Base-by-base conservation (phyloP, 2,329 filamentous ascomycete species). In the Phyllosticta capitalensis region DNA sequence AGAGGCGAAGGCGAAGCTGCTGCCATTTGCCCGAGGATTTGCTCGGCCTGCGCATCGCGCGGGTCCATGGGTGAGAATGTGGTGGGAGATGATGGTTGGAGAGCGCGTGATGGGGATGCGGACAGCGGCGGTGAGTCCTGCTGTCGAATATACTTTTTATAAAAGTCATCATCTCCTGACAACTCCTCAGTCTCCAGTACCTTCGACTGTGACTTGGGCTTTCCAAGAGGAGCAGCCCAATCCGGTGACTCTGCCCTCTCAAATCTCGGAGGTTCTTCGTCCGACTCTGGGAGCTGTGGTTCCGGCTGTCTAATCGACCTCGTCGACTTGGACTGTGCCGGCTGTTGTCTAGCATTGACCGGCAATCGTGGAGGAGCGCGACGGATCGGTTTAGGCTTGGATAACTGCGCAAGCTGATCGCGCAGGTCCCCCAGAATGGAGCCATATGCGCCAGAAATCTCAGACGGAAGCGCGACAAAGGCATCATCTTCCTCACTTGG, bases 1-100 rank as follows among this genome's bases (percentile, higher is more conserved):
- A 69, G 62, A 1, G 75, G 75, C 3, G 74, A 75, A 5, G 74
- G 74, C 1, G 71, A 74, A 14, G 73, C 71, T 55, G 72, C 66
- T 28, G 68, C 68, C 53, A 74, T 70, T 9, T 72, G 71, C 7
- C 69, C 67, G 56, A 76, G 69, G 56, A 77, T 77, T 54, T 70
- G 68, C 28, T 74, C 71, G 21, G 71, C 72, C 12, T 73, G 67
- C 22, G 21, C 56, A 38, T 58, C 55, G 24, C 56, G 51, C 5
- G 19, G 38, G 49, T 38, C 52, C 4, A 38, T 51, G 9, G 49
- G 55, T 5, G 51, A 56, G 12, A 49, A 54, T 9, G 5, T 28
- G 2, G 26, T 24, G 38, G 33, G 54, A 33, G 20, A 51, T 33
- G 19, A 26, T n/a, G 14, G 53, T 53, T 28, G 50, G 33, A 21